Evolutionary conservation across 208 protist species (phyloP).

Genomic region (Leishmania major): DNA sequence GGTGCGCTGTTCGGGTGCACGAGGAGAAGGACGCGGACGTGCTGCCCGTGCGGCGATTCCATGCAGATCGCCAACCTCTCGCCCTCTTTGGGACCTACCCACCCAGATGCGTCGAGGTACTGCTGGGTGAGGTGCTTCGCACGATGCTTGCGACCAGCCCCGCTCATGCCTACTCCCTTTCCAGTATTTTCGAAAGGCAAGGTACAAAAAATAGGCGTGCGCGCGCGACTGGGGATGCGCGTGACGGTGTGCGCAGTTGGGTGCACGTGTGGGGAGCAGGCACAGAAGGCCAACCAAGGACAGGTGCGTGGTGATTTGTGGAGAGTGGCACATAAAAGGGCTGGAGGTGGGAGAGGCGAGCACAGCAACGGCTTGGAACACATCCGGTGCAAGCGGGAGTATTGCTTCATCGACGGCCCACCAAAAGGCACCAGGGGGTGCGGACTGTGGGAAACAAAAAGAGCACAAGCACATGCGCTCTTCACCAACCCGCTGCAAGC

Average conservation of each 20-base stretch:
- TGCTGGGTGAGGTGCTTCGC: conserved; percentile 84
- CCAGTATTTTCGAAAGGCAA: neutral
- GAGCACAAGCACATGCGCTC: neutral
- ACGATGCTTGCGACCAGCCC: conserved; percentile 77
- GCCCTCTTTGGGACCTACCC: conserved; percentile 48
- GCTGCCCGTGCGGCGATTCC: conserved; percentile 70
- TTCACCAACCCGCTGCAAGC: neutral
- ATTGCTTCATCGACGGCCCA: neutral
- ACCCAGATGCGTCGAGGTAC: conserved; percentile 64
- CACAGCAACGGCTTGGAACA: neutral
- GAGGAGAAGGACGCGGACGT: conserved; percentile 63
- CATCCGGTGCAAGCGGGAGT: neutral
- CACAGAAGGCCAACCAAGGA: neutral
- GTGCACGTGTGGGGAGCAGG: neutral
- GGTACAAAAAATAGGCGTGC: neutral
- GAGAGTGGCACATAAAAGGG: neutral
- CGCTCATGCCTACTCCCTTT: conserved; percentile 56
- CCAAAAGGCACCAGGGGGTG: neutral
- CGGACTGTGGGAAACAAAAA: neutral
- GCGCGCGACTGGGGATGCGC: neutral
- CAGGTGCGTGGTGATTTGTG: neutral
- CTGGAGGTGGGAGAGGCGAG: neutral
- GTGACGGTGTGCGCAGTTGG: neutral
- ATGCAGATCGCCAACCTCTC: conserved; percentile 73
- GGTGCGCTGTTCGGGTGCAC: neutral